Evolutionary conservation across 2,329 filamentous ascomycete genomes (phyloP).

Genomic region (Arthrobotrys sinensis): DNA sequence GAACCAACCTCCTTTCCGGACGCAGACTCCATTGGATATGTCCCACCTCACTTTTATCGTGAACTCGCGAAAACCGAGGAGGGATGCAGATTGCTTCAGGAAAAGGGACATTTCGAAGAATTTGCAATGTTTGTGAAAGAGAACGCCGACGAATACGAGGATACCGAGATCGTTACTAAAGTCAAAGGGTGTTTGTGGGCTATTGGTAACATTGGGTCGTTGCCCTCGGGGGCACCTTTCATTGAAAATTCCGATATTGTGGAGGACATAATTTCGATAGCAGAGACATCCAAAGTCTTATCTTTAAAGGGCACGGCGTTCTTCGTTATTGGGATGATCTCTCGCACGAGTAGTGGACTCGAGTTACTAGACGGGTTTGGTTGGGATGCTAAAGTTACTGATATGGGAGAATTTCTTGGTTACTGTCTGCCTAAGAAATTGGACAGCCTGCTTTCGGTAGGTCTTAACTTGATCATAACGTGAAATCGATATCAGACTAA

Average conservation of each 20-base stretch:
- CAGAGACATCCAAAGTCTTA: conserved; percentile 88
- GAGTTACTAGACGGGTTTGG: conserved; percentile 90
- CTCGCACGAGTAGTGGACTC: conserved; percentile 89
- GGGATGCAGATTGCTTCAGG: conserved; percentile 87
- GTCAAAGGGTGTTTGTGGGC: conserved; percentile 98
- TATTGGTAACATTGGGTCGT: conserved; percentile 96
- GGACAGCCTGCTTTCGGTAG: conserved; percentile 81
- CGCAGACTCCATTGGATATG: conserved; percentile 72
- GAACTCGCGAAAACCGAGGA: conserved; percentile 93
- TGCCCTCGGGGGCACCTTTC: conserved; percentile 96
- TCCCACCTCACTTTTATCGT: conserved; percentile 98
- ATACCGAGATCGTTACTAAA: conserved; percentile 87
- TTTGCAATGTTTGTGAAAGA: conserved; percentile 91
- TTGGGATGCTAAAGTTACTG: conserved; percentile 92
- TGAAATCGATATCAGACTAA: conserved; percentile 10
- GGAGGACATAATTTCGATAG: conserved; percentile 87
- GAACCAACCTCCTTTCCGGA: conserved; percentile 72
- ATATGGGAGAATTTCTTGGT: conserved; percentile 85
- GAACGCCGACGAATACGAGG: conserved; percentile 86
- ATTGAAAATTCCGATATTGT: conserved; percentile 92
- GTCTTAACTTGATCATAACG: conserved; percentile 53
- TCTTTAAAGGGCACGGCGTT: conserved; percentile 95
- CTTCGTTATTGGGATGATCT: conserved; percentile 93
- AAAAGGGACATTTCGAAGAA: conserved; percentile 96
- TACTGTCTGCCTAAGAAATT: conserved; percentile 88